Conservation (phyloP, 129 eudicot genomes). For the Escallonia rubra region DNA sequence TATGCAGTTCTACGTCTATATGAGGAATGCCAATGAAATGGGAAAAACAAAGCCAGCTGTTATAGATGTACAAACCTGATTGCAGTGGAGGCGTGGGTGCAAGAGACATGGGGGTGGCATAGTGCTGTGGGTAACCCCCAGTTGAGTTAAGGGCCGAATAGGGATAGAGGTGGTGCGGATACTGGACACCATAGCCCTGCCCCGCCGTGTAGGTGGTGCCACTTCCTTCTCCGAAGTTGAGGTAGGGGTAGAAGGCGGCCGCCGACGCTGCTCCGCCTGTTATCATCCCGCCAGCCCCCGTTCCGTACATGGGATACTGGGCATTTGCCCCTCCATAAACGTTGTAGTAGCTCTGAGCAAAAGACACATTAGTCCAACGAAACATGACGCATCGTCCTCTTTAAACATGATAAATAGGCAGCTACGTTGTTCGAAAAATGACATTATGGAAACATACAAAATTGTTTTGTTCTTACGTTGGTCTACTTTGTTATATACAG, state of each 20-base stretch:
- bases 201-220: constrained; percentile 38
- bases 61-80: constrained; percentile 56
- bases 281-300: constrained; percentile 52
- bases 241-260: constrained; percentile 77
- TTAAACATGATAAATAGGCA: too few species aligned
- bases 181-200: constrained; percentile 67
- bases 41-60: too few species aligned
- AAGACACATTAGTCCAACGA: too few species aligned
- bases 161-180: constrained; percentile 61
- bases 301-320: constrained; percentile 72
- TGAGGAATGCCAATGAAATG: too few species aligned
- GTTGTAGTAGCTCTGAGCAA: constrained; percentile 65
- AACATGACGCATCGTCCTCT: too few species aligned
- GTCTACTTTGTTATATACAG: too few species aligned
- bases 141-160: constrained; percentile 54
- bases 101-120: constrained; percentile 75
- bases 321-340: constrained; percentile 76
- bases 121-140: constrained; percentile 62
- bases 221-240: constrained; percentile 55
- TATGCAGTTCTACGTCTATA: too few species aligned
- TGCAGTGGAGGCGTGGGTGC: constrained; percentile 73
- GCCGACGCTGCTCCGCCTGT: constrained; percentile 56
- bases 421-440: too few species aligned
- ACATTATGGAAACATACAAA: too few species aligned
- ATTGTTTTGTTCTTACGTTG: too few species aligned